These are phyloP conservation scores for Amanita pseudoporphyria DNA, from an alignment of 768 basidiomycete genomes.

Conservation along the genomic window DNA sequence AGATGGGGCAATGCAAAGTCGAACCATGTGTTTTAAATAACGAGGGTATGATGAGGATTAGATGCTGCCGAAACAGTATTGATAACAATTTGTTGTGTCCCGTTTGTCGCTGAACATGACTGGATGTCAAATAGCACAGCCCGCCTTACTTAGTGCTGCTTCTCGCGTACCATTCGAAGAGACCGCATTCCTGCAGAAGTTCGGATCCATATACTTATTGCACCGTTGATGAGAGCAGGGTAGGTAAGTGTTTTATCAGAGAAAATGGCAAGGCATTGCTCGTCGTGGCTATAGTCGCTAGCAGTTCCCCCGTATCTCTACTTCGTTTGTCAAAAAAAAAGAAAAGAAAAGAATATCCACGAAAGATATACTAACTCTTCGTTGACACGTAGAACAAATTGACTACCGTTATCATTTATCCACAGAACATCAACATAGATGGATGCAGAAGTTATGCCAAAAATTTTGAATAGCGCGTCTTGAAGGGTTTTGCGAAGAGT, in stretches of 20 bases:
- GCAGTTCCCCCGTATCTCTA: conserved; percentile 27
- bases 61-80: too few species aligned
- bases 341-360: too few species aligned
- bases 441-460: conserved; percentile 42
- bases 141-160: too few species aligned
- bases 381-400: conserved; percentile 31
- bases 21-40: too few species aligned
- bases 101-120: too few species aligned
- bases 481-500: conserved; percentile 45
- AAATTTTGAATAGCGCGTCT: conserved; percentile 42
- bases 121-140: too few species aligned
- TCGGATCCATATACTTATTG: too few species aligned
- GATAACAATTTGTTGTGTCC: too few species aligned
- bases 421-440: conserved; percentile 53
- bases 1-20: too few species aligned
- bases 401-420: conserved; percentile 30
- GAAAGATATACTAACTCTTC: conserved; percentile 26
- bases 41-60: too few species aligned
- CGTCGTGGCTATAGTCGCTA: conserved; percentile 24
- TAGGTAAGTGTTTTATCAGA: conserved; percentile 28
- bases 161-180: too few species aligned
- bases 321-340: neutral
- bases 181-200: too few species aligned
- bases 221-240: conserved; percentile 18
- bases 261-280: conserved; percentile 23